Percentiles rank a stretch among this genome's conserved stretches.
Evolutionary conservation across 352 stramenopile species (phyloP).

Genomic region (Globisporangium abappressorium): DNA sequence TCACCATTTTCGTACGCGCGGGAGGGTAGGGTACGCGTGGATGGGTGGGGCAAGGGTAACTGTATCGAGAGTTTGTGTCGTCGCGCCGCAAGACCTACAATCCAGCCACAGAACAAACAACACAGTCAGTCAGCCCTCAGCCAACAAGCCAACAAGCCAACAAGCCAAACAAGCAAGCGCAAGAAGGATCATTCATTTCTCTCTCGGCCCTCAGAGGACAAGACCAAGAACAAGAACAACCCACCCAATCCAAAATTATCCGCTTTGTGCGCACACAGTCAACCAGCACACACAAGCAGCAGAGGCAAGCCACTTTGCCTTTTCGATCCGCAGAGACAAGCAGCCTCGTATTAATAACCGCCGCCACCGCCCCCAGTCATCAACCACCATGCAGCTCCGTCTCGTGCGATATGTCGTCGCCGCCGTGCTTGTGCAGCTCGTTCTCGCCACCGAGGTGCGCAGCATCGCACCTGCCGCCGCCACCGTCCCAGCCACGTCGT

Average conservation of each 20-base stretch:
- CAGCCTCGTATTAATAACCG: conserved; percentile 12
- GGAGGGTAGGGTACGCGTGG: not conserved
- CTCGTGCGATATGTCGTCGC: conserved; percentile 25
- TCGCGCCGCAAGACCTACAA: conserved; percentile 7
- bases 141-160: not conserved
- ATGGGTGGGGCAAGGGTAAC: conserved; percentile 1
- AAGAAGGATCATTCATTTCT: conserved; percentile 6
- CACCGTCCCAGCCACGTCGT: not conserved
- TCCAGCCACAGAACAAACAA: not conserved
- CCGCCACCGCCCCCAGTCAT: not conserved
- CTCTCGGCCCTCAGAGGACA: not conserved
- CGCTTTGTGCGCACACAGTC: conserved; percentile 3
- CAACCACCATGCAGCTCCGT: conserved; percentile 17
- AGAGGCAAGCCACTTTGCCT: not conserved
- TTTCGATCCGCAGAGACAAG: not conserved
- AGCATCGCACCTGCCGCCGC: conserved; percentile 8
- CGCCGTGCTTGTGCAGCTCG: conserved; percentile 17
- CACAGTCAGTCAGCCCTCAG: not conserved
- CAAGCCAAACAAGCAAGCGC: not conserved
- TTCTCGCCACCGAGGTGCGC: not conserved
- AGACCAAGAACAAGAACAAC: not conserved
- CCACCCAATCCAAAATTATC: conserved; percentile 21
- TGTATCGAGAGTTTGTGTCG: conserved; percentile 9
- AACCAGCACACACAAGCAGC: not conserved
- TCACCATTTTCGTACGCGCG: conserved; percentile 3